phyloP scores from a whole-genome alignment of 73 alveolate genomes.

The Paramecium caudatum region DNA sequence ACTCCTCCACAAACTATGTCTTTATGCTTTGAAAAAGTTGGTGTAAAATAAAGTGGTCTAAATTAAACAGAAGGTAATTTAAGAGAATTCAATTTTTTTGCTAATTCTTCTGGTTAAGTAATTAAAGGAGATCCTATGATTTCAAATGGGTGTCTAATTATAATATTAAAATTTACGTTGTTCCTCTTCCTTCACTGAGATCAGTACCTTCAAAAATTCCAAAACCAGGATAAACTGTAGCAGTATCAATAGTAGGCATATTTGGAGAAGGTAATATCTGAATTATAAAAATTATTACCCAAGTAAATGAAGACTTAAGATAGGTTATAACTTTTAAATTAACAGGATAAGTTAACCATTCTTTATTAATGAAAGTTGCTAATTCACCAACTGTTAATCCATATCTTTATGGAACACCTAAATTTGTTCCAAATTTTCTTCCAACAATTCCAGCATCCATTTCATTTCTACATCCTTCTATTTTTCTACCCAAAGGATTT shows the following conservation, averaged over 20 bases:
- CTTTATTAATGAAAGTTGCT: constrained; percentile 69
- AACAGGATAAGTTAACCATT: constrained; percentile 52
- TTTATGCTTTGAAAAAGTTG: constrained; percentile 58
- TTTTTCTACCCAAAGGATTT: constrained; percentile 61
- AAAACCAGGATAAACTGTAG: constrained; percentile 74
- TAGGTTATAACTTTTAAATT: constrained; percentile 24
- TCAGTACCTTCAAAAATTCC: constrained; percentile 77
- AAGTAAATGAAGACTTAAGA: not conserved
- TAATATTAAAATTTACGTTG: constrained; percentile 33
- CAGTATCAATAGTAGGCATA: constrained; percentile 75
- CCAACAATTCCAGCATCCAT: constrained; percentile 77
- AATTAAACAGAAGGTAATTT: not conserved
- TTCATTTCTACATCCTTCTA: constrained; percentile 77
- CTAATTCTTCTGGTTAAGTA: constrained; percentile 1
- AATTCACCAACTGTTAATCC: constrained; percentile 76
- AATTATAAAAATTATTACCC: constrained; percentile 14
- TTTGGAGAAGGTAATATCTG: constrained; percentile 72
- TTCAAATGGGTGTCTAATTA: constrained; percentile 72
- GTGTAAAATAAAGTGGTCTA: constrained; percentile 59
- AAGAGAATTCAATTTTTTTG: constrained; percentile 2
- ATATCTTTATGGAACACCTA: constrained; percentile 71
- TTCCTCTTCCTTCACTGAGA: constrained; percentile 78
- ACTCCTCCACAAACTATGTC: constrained; percentile 64
- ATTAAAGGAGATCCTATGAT: constrained; percentile 70
- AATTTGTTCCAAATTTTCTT: constrained; percentile 52